Percentiles rank a stretch among this genome's conserved stretches.
Conservation (phyloP, 495 filamentous ascomycete genomes). For the Lophiostoma macrostomum region DNA sequence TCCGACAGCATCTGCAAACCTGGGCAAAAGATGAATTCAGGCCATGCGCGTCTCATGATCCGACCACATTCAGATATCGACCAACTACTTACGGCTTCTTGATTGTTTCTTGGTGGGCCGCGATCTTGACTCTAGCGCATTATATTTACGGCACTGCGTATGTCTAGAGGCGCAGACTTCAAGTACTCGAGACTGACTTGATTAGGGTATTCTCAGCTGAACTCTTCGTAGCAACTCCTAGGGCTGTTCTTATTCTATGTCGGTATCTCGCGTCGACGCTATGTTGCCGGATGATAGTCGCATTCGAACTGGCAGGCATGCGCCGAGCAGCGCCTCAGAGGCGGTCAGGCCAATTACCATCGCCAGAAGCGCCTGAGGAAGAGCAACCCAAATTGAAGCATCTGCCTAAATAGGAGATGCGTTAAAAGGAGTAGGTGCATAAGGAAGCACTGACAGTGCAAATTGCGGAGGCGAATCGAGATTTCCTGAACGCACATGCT, state of each 20-base stretch:
- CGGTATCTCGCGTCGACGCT: neutral
- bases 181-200: neutral
- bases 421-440: too few species aligned
- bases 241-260: neutral
- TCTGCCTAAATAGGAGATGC: too few species aligned
- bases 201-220: neutral
- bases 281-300: neutral
- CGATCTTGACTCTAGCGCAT: neutral
- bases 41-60: neutral
- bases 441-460: too few species aligned
- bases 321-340: neutral
- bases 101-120: neutral
- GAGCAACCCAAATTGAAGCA: too few species aligned
- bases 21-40: neutral
- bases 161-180: neutral
- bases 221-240: neutral
- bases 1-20: too few species aligned
- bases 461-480: too few species aligned
- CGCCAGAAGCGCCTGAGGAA: too few species aligned
- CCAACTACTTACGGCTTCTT: neutral
- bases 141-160: slow-evolving; percentile 2
- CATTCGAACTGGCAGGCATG: neutral
- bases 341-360: too few species aligned
- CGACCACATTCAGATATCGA: neutral
- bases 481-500: too few species aligned